Percentiles rank a stretch among this genome's conserved stretches.
phyloP scores from a whole-genome alignment of 2,329 filamentous ascomycete genomes.

The Blumeria graminis region DNA sequence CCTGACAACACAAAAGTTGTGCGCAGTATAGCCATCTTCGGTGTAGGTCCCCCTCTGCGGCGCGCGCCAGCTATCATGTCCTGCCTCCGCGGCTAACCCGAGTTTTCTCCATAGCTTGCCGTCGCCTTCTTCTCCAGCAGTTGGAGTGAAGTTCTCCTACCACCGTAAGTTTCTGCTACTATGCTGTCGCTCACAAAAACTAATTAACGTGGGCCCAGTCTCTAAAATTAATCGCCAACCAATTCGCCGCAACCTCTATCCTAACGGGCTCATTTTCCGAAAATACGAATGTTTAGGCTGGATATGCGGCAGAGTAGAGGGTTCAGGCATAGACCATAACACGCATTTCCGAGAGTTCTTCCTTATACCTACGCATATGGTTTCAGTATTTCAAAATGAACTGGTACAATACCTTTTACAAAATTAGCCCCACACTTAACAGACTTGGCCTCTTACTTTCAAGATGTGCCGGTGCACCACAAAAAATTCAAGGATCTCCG shows the following conservation, averaged over 20 bases:
- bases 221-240: slow-evolving; percentile 3
- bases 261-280: not conserved
- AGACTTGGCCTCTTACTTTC: no score
- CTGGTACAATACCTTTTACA: no score
- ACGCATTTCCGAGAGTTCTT: not conserved
- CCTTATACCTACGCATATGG: not conserved
- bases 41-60: slow-evolving; percentile 23
- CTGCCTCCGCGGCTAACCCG: not conserved
- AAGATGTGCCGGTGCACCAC: no score
- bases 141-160: slow-evolving; percentile 41
- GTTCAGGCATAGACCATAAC: not conserved
- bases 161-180: slow-evolving; percentile 24
- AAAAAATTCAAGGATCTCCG: no score
- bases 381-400: no score
- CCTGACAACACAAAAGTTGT: slow-evolving; percentile 46
- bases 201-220: not conserved
- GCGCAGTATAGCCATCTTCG: slow-evolving; percentile 41
- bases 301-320: no score
- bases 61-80: not conserved
- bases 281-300: not conserved
- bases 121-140: slow-evolving; percentile 43
- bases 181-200: not conserved
- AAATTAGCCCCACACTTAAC: no score
- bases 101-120: slow-evolving; percentile 24
- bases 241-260: slow-evolving; percentile 3